Base-by-base conservation (phyloP, 2,329 filamentous ascomycete genomes). In the Coniosporium tulheliwenetii region DNA sequence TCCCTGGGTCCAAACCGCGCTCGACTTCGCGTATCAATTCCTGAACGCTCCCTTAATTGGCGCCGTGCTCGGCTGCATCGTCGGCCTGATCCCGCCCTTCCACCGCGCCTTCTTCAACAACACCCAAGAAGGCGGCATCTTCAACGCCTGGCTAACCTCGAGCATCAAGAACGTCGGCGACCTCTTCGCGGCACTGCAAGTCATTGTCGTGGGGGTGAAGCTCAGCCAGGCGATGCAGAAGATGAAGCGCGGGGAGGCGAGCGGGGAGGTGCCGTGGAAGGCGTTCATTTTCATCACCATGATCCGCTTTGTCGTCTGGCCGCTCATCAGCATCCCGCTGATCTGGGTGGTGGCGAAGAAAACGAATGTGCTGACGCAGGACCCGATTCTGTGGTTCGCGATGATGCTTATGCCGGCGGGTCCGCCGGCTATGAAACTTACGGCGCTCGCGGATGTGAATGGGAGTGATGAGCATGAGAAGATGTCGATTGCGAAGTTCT, bases 151-250 rank as follows among this genome's bases (percentile, higher is more conserved):
- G 77, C 58, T 82, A 33, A 81, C 77, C 0, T 64, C 67, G 0
- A 70, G 71, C 0, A 57, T 81, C 14, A 67, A 73, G 47, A 79
- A 76, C 41, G 64, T 81, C 15, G 77, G 78, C 2, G 63, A 67
- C 0, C 62, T 82, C 0, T 82, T 82, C 51, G 75, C 78, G 0
- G 68, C 73, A 0, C 58, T 79, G 19, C 79, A 79, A 29, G 73
- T 81, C 12, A 68, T 82, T 12, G 67, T 81, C 0, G 76, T 79
- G 0, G 77, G 79, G 1, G 72, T 79, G n/a, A 77, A 77, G 46
- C 64, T 82, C 1, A 74, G 70, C 41, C 66, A 66, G 15, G 67
- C 70, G 12, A 60, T 75, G 46, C 53, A 63, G 42, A 61, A 61
- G 43, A 64, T 67, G 51, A 66, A 64, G 47, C 54, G 58, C 30